A percentile compares a stretch with the other conserved stretches of the same genome.
phyloP scores from a whole-genome alignment of 805 yeast genomes.

The Candida quercuum region DNA sequence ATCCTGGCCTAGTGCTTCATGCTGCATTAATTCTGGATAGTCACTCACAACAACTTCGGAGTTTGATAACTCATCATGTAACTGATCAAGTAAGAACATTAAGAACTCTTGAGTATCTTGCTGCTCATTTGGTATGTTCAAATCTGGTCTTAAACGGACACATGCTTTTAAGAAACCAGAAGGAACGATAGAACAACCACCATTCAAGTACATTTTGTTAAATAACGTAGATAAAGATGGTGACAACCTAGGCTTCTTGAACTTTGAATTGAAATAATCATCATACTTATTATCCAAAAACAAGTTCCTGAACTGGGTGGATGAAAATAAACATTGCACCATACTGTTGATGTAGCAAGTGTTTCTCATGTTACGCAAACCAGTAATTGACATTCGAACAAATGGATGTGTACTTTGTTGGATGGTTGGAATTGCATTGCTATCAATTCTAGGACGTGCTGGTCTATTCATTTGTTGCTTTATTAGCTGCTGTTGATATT shows the following conservation, averaged over 20 bases:
- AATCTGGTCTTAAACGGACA: conserved; percentile 54
- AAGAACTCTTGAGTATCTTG: conserved; percentile 80
- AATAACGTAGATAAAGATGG: conserved; percentile 51
- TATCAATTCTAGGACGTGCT: conserved; percentile 13
- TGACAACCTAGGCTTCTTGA: conserved; percentile 30
- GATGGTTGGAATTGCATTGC: conserved; percentile 29
- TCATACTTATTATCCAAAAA: conserved; percentile 42
- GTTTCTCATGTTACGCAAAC: conserved; percentile 62
- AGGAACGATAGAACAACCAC: conserved; percentile 61
- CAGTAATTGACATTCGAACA: conserved; percentile 47
- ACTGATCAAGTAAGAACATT: conserved; percentile 56
- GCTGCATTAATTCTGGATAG: conserved; percentile 32
- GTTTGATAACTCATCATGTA: conserved; percentile 60
- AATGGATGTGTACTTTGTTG: conserved; percentile 31
- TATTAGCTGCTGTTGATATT: conserved; percentile 2
- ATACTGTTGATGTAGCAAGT: conserved; percentile 76
- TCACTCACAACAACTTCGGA: conserved; percentile 32
- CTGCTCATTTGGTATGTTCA: conserved; percentile 66
- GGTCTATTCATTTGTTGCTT: too few species aligned
- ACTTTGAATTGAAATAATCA: conserved; percentile 32
- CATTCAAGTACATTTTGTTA: conserved; percentile 51
- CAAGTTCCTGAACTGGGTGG: conserved; percentile 41
- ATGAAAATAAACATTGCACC: conserved; percentile 62
- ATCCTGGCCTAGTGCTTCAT: conserved; percentile 35
- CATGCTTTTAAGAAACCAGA: conserved; percentile 52